Percentiles rank a stretch among this genome's conserved stretches.
phyloP scores from a whole-genome alignment of 306 rosid genomes.

The Begonia loranthoides region DNA sequence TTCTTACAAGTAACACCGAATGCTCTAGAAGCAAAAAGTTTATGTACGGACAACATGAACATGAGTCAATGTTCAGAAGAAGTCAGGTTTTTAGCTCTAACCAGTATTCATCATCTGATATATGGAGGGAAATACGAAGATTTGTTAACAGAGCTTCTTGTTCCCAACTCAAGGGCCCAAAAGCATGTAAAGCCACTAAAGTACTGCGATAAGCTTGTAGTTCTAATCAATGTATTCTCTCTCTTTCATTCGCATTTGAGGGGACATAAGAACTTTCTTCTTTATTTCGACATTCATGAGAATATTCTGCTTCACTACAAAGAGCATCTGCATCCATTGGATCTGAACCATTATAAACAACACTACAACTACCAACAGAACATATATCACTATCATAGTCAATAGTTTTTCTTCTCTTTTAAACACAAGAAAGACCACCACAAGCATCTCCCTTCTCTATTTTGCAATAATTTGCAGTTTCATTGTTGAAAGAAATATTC shows the following conservation, averaged over 20 bases:
- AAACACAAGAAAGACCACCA: slow-evolving; percentile 33
- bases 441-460: slow-evolving; percentile 30
- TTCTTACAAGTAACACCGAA: no score
- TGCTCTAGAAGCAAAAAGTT: background rate
- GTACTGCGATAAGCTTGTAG: slow-evolving; percentile 94
- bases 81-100: slow-evolving; percentile 72
- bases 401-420: slow-evolving; percentile 29
- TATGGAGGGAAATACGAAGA: slow-evolving; percentile 87
- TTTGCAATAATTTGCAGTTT: slow-evolving; percentile 21
- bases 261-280: slow-evolving; percentile 34
- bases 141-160: slow-evolving; percentile 84
- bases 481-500: slow-evolving; percentile 28
- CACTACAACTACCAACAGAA: slow-evolving; percentile 93
- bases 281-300: slow-evolving; percentile 28
- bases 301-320: slow-evolving; percentile 56
- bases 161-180: slow-evolving; percentile 99
- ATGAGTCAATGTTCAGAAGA: slow-evolving; percentile 35
- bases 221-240: slow-evolving; percentile 86
- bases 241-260: slow-evolving; percentile 41
- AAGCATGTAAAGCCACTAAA: slow-evolving; percentile 82
- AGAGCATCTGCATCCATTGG: slow-evolving; percentile 29
- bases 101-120: slow-evolving; percentile 92
- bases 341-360: slow-evolving; percentile 28
- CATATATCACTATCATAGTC: slow-evolving; percentile 36
- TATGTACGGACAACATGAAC: background rate